A percentile compares a stretch with the other conserved stretches of the same genome.
Evolutionary conservation across 257 asterid species (phyloP).

Genomic region (Marsdenia floribunda): DNA sequence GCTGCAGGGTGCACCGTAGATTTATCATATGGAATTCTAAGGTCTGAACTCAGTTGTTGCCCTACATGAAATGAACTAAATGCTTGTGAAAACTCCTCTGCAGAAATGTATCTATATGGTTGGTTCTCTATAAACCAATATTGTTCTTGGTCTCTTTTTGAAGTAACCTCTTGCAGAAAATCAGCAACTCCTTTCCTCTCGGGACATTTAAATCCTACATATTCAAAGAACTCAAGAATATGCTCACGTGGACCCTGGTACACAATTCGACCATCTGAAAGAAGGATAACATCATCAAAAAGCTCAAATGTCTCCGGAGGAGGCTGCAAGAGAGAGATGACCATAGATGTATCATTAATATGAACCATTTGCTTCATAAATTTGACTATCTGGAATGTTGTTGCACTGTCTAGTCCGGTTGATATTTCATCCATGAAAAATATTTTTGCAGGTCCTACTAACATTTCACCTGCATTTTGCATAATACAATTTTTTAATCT

Average conservation of each 20-base stretch:
- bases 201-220: conserved; percentile 72
- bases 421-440: conserved; percentile 93
- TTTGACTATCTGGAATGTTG: conserved; percentile 75
- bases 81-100: conserved; percentile 43
- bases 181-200: conserved; percentile 80
- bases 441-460: conserved; percentile 90
- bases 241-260: conserved; percentile 78
- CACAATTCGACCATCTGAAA: conserved; percentile 67
- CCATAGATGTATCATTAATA: conserved; percentile 60
- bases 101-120: conserved; percentile 53
- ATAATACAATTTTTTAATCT: conserved; percentile 1
- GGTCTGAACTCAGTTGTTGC: conserved; percentile 37
- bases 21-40: conserved; percentile 60
- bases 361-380: conserved; percentile 86
- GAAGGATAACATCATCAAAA: conserved; percentile 71
- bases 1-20: conserved; percentile 63
- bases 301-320: conserved; percentile 67
- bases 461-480: conserved; percentile 67
- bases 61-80: conserved; percentile 57
- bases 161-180: conserved; percentile 81
- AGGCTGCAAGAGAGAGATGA: conserved; percentile 74
- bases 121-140: conserved; percentile 54
- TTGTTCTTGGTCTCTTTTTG: conserved; percentile 75
- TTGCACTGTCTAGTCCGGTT: conserved; percentile 81
- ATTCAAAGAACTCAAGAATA: conserved; percentile 54